Evolutionary conservation across 352 stramenopile genomes (phyloP).

Genomic region (Phytophthora crassamura): DNA sequence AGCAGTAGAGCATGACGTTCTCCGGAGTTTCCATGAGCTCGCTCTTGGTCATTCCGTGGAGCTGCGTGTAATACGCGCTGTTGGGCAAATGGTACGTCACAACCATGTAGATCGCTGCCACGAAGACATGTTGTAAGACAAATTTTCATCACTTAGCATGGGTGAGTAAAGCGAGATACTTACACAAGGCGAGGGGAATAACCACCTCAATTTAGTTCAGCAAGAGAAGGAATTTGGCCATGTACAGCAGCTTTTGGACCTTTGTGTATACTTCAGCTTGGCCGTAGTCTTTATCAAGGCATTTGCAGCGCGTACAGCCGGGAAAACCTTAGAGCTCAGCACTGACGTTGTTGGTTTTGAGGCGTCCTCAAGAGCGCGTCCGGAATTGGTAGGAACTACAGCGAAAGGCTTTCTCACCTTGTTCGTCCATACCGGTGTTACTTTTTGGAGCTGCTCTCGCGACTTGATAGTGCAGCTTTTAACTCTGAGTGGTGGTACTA

Average conservation of each 20-base stretch:
- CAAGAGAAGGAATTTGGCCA: conserved; percentile 8
- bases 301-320: not conserved
- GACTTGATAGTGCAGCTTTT: no score
- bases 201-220: conserved; percentile 19
- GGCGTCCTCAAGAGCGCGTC: no score
- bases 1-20: conserved; percentile 21
- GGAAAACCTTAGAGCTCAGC: no score
- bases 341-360: not conserved
- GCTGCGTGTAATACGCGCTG: conserved; percentile 33
- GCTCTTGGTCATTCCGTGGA: conserved; percentile 9
- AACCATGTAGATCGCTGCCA: conserved; percentile 30
- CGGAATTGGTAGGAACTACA: no score
- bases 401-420: no score
- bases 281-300: not conserved
- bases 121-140: not conserved
- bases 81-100: conserved; percentile 33
- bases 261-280: not conserved
- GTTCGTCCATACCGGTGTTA: no score
- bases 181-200: conserved; percentile 8
- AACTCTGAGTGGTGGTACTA: no score
- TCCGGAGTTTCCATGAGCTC: conserved; percentile 21
- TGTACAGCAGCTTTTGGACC: conserved; percentile 1
- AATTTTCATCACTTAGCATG: not conserved
- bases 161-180: not conserved
- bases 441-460: not conserved